Evolutionary conservation across 1,284 basidiomycete genomes (phyloP).

Genomic region (Cryptococcus deneoformans): DNA sequence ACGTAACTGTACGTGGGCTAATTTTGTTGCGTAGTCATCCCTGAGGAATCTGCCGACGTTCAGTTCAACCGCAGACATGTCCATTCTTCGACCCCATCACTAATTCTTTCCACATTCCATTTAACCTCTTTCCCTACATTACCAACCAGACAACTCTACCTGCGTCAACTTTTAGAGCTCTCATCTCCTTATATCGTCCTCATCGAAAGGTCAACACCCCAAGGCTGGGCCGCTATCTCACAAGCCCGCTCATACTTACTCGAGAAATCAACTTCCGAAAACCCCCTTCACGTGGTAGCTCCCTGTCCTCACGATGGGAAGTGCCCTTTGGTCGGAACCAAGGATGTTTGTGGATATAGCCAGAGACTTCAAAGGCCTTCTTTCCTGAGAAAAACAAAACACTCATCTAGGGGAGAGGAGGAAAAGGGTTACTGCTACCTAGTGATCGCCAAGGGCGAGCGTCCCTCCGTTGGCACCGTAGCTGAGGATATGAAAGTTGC

Average conservation of each 20-base stretch:
- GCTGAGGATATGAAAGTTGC: background rate
- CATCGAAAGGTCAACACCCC: conserved; percentile 75
- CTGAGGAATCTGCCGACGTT: conserved; percentile 6
- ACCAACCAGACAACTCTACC: conserved; percentile 12
- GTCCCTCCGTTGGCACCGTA: conserved; percentile 51
- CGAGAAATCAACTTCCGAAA: conserved; percentile 22
- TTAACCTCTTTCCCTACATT: conserved; percentile 68
- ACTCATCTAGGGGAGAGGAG: conserved; percentile 76
- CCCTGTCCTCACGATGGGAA: conserved; percentile 88
- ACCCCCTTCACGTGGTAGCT: conserved; percentile 35
- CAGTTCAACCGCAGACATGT: conserved; percentile 21
- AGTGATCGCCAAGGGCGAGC: conserved; percentile 72
- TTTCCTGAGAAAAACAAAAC: conserved; percentile 84
- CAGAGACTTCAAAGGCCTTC: conserved; percentile 82
- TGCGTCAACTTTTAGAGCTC: conserved; percentile 20
- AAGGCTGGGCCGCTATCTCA: conserved; percentile 78
- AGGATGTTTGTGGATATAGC: conserved; percentile 71
- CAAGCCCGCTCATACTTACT: conserved; percentile 78
- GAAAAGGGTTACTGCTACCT: conserved; percentile 88
- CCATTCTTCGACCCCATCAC: conserved; percentile 46
- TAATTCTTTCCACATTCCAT: conserved; percentile 83
- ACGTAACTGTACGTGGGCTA: conserved; percentile 6
- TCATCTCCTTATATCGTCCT: conserved; percentile 60
- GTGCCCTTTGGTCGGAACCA: conserved; percentile 66
- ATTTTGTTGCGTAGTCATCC: conserved; percentile 5